Evolutionary conservation across 78 protist genomes (phyloP).

Genomic region (Polysphondylium violaceum): DNA sequence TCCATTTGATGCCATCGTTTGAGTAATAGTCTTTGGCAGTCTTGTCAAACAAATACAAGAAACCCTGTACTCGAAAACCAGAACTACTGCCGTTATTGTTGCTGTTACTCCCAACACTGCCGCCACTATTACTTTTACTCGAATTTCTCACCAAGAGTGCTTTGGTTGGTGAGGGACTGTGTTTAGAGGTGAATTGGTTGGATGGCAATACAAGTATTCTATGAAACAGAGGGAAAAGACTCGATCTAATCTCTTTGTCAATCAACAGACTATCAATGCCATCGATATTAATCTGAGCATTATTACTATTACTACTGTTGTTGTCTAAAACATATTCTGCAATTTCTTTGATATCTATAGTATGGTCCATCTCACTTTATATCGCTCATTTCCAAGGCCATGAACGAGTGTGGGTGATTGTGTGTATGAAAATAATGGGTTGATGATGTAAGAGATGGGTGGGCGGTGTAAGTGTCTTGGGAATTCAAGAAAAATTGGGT

Average conservation of each 20-base stretch:
- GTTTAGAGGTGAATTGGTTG: neutral
- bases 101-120: neutral
- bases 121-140: neutral
- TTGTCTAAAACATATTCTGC: neutral
- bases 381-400: no score
- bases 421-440: no score
- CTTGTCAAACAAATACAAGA: conserved; percentile 67
- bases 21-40: conserved; percentile 11
- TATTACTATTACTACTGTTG: neutral
- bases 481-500: no score
- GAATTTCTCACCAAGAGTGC: neutral
- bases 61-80: conserved; percentile 21
- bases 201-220: conserved; percentile 25
- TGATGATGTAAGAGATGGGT: no score
- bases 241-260: conserved; percentile 49
- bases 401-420: no score
- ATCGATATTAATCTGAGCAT: neutral
- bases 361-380: no score
- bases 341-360: conserved; percentile 20
- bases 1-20: conserved; percentile 76
- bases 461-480: no score
- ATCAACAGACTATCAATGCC: conserved; percentile 20
- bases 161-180: neutral
- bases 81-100: neutral
- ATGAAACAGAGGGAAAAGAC: conserved; percentile 55